These are phyloP conservation scores for Lichtheimia ornata DNA, from an alignment of 371 early-diverging fungal species.

Conservation along the genomic window DNA sequence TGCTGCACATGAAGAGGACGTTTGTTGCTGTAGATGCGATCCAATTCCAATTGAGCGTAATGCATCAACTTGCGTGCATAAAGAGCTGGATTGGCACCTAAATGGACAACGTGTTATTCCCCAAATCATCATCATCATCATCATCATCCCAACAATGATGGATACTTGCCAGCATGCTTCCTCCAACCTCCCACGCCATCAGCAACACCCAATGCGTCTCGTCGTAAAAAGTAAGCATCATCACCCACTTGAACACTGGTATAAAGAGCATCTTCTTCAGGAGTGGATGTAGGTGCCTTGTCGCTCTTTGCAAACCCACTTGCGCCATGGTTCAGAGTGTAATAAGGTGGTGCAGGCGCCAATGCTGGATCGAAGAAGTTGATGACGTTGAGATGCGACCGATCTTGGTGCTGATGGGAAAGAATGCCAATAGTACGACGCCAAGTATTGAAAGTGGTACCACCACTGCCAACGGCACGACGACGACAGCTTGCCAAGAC, in stretches of 20 bases:
- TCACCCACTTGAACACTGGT: conserved; percentile 82
- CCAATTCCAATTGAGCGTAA: conserved; percentile 76
- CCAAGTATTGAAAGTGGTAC: no score
- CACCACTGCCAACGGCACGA: no score
- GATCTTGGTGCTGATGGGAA: no score
- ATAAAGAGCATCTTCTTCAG: conserved; percentile 73
- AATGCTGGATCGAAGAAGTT: conserved; percentile 48
- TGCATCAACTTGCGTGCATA: conserved; percentile 91
- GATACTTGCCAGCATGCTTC: conserved; percentile 37
- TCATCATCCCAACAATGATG: not conserved
- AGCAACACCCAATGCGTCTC: conserved; percentile 80
- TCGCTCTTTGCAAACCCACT: conserved; percentile 79
- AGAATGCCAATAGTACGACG: no score
- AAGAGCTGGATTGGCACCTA: conserved; percentile 82
- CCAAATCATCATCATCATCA: conserved; percentile 2
- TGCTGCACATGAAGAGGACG: conserved; percentile 22
- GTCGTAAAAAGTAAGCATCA: conserved; percentile 78
- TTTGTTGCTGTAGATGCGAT: conserved; percentile 52
- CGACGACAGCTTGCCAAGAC: no score
- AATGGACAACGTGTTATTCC: conserved; percentile 3
- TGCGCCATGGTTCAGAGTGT: conserved; percentile 70
- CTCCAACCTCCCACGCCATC: conserved; percentile 89
- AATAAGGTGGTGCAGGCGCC: conserved; percentile 37
- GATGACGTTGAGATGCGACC: conserved; percentile 34
- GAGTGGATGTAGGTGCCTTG: conserved; percentile 33